Evolutionary conservation across 2,329 filamentous ascomycete species (phyloP), one percentile per base, ranked within the genome.

Genomic region (Fusarium tanahbumbuense): DNA sequence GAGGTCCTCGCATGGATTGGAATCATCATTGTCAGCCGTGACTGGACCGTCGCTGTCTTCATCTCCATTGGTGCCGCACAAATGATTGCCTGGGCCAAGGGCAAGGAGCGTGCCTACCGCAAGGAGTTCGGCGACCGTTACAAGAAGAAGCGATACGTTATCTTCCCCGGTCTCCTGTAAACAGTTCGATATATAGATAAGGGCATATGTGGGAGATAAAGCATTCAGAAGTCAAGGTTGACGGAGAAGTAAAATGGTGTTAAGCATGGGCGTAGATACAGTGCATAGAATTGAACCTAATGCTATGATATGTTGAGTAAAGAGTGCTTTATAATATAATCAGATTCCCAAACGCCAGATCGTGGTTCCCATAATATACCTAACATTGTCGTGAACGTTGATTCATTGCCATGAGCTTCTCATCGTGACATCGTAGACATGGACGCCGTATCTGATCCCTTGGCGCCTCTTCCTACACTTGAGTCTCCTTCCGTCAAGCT

Each of bases 41-140:
- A 91, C 82, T 91, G 92, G 84, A 88, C 90, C 53, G 92, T 96
- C 1, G 83, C 89, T 18, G 73, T 97, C 22, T 98, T 98, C 81
- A 89, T 92, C 65, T 78, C 85, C 25, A 85, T 93, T 54, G 93
- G 93, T 34, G 87, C 86, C 18, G 86, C 82, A 25, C 93, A 94
- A 81, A 98, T 99, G 96, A 89, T 87, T 60, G 80, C 85, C 55
- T 99, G 96, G 96, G 95, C 91, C 41, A 88, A 88, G 81, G 95
- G 93, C 85, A 98, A 98, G 87, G 96, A 99, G 86, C 88, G 85
- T 77, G 89, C 93, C 60, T 96, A 98, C 80, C 89, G 96, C 75
- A 91, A 92, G 80, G 93, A 97, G 80, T 97, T 98, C 81, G 92
- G 92, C 42, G 92, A 94, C 79, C 92, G 91, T 82, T 99, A 99